These are phyloP conservation scores for Leccinum angustisporum DNA, from an alignment of 1,284 basidiomycete genomes.

Conservation along the genomic window DNA sequence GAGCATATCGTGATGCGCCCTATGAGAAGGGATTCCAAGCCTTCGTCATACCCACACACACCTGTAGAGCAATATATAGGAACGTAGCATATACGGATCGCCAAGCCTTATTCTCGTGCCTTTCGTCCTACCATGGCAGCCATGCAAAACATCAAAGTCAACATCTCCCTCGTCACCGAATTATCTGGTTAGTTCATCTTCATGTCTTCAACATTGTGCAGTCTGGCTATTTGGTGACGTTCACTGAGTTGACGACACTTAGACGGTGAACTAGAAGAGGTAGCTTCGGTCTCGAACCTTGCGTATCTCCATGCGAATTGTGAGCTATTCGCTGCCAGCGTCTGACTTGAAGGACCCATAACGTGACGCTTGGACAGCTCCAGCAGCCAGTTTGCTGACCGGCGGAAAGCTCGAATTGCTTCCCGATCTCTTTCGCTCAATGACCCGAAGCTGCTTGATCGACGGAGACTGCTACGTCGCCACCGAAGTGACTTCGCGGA, in stretches of 20 bases:
- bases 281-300: neutral
- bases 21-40: neutral
- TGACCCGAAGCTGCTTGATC: constrained; percentile 5
- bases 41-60: neutral
- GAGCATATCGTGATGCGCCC: neutral
- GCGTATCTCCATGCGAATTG: constrained; percentile 2
- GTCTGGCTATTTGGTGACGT: neutral
- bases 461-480: constrained; percentile 11
- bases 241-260: neutral
- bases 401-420: constrained; percentile 8
- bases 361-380: neutral
- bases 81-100: neutral
- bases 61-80: neutral
- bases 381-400: constrained; percentile 1
- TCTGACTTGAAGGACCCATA: neutral
- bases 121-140: neutral
- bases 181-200: constrained; percentile 2
- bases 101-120: neutral
- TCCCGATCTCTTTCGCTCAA: constrained; percentile 1
- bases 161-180: constrained; percentile 1
- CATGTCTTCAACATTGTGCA: neutral
- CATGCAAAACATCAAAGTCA: constrained; percentile 5
- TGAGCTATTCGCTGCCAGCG: neutral
- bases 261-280: constrained; percentile 7
- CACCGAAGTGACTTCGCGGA: neutral